Evolutionary conservation across 148 eudicot species (phyloP), one percentile per base, ranked within the genome.

Genomic region (Spergularia bocconei): DNA sequence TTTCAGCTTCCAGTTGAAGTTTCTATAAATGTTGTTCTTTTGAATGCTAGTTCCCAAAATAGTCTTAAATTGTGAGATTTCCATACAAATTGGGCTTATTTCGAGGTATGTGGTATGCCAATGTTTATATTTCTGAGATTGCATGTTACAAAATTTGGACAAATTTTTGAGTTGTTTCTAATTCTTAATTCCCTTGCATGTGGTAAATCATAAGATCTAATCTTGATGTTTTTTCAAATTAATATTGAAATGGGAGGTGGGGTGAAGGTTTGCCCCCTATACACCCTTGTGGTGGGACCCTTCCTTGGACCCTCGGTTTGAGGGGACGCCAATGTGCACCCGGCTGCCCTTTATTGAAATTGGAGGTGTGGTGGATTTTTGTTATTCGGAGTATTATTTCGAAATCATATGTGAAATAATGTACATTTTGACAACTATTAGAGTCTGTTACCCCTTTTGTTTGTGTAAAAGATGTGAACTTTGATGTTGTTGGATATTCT

Each of bases 401-500:
- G n/a, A n/a, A n/a, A n/a, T n/a, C n/a, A n/a, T n/a, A n/a, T n/a
- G n/a, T n/a, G n/a, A n/a, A n/a, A n/a, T n/a, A n/a, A n/a, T n/a
- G n/a, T 29, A 29, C 36, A 4, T 29, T 29, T 0, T 29, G 36
- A 29, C 36, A 29, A 4, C 36, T 29, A 29, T 29, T 29, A 29
- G 36, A 29, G 36, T 29, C 36, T 29, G 36, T 29, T 56, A 6
- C 7, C 17, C 13, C 12, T 7, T 13, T 14, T 39, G 3, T 58
- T 6, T 6, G 9, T 23, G 71, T 39, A 13, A 67, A 33, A 67
- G 58, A 39, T 64, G 17, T 4, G 60, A 59, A 25, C 16, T 48
- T 66, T 67, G 79, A 69, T 39, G 50, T 48, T 36, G 71, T 56
- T 73, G 50, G 72, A 62, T 44, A 73, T 58, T 67, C 53, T 38